Base-by-base conservation (phyloP, 306 rosid species). In the Vigna nakashimae region DNA sequence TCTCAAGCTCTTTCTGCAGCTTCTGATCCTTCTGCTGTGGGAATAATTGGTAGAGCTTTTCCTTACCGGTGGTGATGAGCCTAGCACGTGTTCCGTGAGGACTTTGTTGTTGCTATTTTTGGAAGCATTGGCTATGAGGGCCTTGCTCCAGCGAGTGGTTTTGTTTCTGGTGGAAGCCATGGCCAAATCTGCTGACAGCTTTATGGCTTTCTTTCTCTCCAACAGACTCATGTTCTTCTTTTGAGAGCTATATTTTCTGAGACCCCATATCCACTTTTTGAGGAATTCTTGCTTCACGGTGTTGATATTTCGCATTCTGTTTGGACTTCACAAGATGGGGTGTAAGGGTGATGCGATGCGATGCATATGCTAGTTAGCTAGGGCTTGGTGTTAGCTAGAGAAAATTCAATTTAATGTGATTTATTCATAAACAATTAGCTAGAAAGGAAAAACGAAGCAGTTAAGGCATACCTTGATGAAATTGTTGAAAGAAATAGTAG, bases 191-290 rank as follows among this genome's bases (percentile, higher is more conserved):
- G 98, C 96, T 0, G 97, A 87, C 0, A 85, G 67, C 86, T 93
- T 93, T 79, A 93, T 91, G 20, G 90, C 97, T 9, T 87, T 84
- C 73, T 88, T 90, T 57, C 93, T 91, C 81, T 91, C 92, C 74
- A 85, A 4, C 40, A 86, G 48, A 67, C 60, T 87, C 93, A 87
- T 91, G 63, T 66, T 85, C 59, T 79, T 80, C 26, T 84, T 87
- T 18, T 89, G 20, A 53, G 58, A 71, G 14, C 45, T 75, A 60
- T 85, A 94, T 86, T 69, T 83, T 85, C 80, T 66, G 12, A 94
- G 85, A 77, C 91, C 90, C 76, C 65, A 78, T 52, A 87, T 86
- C 98, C 97, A 91, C 77, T 82, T 91, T 77, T 65, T 49, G 1
- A 91, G 76, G 38, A 94, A 91, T 74, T 94, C 94, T 85, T 65